Conservation (phyloP, 352 stramenopile genomes). For the Phytophthora sansomeana region DNA sequence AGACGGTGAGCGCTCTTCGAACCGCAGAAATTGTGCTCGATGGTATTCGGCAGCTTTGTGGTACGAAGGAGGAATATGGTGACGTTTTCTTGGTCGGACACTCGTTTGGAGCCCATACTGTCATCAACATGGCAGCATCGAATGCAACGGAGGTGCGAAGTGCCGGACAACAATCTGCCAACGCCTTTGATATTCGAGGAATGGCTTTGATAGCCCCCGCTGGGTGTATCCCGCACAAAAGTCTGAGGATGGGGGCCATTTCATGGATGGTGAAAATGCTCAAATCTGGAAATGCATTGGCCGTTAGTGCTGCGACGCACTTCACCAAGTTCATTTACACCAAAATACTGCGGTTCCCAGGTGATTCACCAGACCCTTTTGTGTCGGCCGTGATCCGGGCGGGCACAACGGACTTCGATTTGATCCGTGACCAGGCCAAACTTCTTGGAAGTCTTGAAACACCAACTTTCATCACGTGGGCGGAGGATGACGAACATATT, state of each 20-base stretch:
- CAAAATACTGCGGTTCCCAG: constrained; percentile 45
- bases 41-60: constrained; percentile 39
- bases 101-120: constrained; percentile 54
- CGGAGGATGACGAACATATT: constrained; percentile 48
- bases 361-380: constrained; percentile 41
- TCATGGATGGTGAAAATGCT: constrained; percentile 32
- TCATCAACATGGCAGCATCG: constrained; percentile 49
- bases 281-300: constrained; percentile 20
- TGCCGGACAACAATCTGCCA: not conserved
- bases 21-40: constrained; percentile 35
- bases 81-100: constrained; percentile 50
- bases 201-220: constrained; percentile 53
- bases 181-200: constrained; percentile 22
- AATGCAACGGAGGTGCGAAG: constrained; percentile 16
- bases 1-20: constrained; percentile 35
- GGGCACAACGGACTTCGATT: constrained; percentile 44
- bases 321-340: constrained; percentile 54
- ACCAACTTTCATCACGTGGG: constrained; percentile 51
- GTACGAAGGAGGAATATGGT: not conserved
- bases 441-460: constrained; percentile 29
- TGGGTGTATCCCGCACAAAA: constrained; percentile 44
- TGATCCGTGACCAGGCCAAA: constrained; percentile 38
- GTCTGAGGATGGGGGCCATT: constrained; percentile 32
- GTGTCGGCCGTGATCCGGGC: constrained; percentile 43
- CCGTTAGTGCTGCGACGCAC: constrained; percentile 22